These are phyloP conservation scores for Rhynchosporium graminicola DNA, from an alignment of 2,329 filamentous ascomycete genomes.

Conservation along the genomic window DNA sequence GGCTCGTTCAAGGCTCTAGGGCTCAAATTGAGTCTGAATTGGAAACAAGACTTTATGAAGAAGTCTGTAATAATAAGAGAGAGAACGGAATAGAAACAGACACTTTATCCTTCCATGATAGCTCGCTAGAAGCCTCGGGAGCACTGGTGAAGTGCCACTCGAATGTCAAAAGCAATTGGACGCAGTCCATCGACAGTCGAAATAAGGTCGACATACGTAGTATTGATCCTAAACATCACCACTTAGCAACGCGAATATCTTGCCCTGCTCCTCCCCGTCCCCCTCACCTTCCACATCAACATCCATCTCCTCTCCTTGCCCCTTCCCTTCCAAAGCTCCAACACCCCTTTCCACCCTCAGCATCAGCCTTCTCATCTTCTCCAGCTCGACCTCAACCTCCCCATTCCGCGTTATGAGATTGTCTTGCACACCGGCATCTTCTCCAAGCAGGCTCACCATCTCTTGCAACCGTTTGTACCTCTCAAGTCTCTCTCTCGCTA, in stretches of 20 bases:
- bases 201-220: too few species aligned
- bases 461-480: conserved; percentile 51
- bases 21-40: too few species aligned
- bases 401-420: conserved; percentile 68
- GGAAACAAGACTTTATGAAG: too few species aligned
- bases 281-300: conserved; percentile 30
- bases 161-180: too few species aligned
- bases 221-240: background rate
- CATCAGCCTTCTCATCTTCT: conserved; percentile 65
- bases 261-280: conserved; percentile 23
- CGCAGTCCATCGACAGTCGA: too few species aligned
- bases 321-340: conserved; percentile 32
- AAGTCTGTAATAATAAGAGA: too few species aligned
- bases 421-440: conserved; percentile 55
- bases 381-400: conserved; percentile 65
- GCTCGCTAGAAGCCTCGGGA: too few species aligned
- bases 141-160: too few species aligned
- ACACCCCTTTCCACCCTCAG: conserved; percentile 59
- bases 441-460: conserved; percentile 53
- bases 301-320: conserved; percentile 28
- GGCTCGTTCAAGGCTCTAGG: too few species aligned
- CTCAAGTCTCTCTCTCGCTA: conserved; percentile 46
- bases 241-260: conserved; percentile 22
- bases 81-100: too few species aligned
- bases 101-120: too few species aligned